Conservation (phyloP, 345 rosid genomes). For the Bruguiera parviflora region DNA sequence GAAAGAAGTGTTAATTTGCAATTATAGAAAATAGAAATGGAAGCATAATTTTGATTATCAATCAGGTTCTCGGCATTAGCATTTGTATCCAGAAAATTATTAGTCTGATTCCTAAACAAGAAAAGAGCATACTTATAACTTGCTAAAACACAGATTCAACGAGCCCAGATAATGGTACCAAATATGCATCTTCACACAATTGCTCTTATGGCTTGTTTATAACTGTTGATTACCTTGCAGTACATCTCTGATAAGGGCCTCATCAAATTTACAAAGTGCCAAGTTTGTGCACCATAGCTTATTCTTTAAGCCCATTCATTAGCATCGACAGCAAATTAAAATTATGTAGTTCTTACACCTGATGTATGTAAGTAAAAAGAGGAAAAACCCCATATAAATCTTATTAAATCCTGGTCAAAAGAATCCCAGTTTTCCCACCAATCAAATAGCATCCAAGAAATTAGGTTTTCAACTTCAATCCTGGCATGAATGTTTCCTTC, state of each 20-base stretch:
- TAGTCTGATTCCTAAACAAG: too few species aligned
- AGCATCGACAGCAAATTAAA: neutral
- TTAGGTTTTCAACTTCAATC: neutral
- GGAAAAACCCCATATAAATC: neutral
- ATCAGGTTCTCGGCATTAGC: neutral
- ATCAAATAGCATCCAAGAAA: neutral
- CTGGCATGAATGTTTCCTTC: neutral
- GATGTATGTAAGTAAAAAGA: neutral
- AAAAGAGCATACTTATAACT: too few species aligned
- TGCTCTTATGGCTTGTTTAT: neutral
- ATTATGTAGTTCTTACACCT: neutral
- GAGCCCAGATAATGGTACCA: too few species aligned
- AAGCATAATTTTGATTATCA: neutral
- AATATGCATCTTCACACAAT: neutral
- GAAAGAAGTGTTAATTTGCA: neutral
- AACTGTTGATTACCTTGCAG: neutral
- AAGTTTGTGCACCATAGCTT: neutral
- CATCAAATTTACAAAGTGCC: neutral
- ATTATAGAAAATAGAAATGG: neutral
- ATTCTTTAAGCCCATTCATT: neutral
- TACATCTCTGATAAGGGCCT: neutral
- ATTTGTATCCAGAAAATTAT: neutral
- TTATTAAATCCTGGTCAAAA: neutral
- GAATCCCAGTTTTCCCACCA: neutral
- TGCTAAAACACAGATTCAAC: too few species aligned